A percentile compares a stretch with the other conserved stretches of the same genome.
Evolutionary conservation across 1,284 basidiomycete genomes (phyloP).

Genomic region (Heterobasidion parviporum): DNA sequence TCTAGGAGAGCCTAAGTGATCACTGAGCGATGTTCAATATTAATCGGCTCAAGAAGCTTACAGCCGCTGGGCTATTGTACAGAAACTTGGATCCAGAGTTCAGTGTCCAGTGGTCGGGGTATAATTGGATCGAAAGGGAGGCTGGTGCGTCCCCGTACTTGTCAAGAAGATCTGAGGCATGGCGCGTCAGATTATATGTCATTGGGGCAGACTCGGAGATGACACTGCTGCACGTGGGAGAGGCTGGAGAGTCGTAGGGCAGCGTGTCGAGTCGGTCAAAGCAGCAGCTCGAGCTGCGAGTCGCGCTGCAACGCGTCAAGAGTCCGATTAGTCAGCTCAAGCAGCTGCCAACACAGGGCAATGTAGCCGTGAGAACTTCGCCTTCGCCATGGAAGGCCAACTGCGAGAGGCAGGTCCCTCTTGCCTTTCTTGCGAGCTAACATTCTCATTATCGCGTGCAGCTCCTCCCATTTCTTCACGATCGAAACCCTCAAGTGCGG

Average conservation of each 20-base stretch:
- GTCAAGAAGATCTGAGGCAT: slow-evolving; percentile 48
- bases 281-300: no score
- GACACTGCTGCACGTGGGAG: not conserved
- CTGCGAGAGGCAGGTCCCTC: slow-evolving; percentile 42
- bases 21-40: no score
- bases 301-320: no score
- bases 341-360: not conserved
- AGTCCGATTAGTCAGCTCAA: not conserved
- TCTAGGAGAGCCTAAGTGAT: slow-evolving; percentile 57
- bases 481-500: slow-evolving; percentile 81
- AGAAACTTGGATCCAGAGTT: slow-evolving; percentile 71
- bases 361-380: not conserved
- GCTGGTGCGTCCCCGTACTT: slow-evolving; percentile 47
- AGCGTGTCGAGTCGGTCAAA: no score
- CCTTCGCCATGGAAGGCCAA: slow-evolving; percentile 41
- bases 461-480: slow-evolving; percentile 81
- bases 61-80: slow-evolving; percentile 71
- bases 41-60: slow-evolving; percentile 16
- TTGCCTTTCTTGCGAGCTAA: not conserved
- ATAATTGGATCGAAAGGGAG: slow-evolving; percentile 68
- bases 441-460: slow-evolving; percentile 21
- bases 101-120: slow-evolving; percentile 70
- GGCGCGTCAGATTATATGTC: slow-evolving; percentile 64
- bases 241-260: not conserved
- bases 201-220: slow-evolving; percentile 19